These are phyloP conservation scores for Aspergillus ochraceoroseus DNA, from an alignment of 2,329 filamentous ascomycete genomes.

Conservation along the genomic window DNA sequence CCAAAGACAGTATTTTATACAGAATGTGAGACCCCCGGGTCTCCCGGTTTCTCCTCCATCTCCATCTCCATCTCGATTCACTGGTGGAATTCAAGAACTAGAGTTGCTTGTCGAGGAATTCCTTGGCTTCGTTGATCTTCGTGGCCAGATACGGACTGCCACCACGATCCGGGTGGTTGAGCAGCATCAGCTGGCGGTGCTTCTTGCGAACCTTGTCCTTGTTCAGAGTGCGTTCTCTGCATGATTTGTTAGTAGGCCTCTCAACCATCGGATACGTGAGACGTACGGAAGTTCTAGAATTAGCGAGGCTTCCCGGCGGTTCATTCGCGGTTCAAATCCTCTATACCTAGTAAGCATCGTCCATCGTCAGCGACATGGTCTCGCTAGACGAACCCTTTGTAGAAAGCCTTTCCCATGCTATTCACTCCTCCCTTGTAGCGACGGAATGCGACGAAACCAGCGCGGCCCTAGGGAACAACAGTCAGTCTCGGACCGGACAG, in stretches of 20 bases:
- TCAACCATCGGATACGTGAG: not conserved
- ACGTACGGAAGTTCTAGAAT: slow-evolving; percentile 84
- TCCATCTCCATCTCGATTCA: slow-evolving; percentile 3
- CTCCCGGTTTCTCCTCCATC: slow-evolving; percentile 7
- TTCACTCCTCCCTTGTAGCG: slow-evolving; percentile 66
- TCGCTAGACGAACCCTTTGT: slow-evolving; percentile 63
- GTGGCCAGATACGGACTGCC: slow-evolving; percentile 94
- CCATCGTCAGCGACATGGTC: not conserved
- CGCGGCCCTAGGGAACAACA: slow-evolving; percentile 64
- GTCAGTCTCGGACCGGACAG: slow-evolving; percentile 6
- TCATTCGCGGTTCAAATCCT: slow-evolving; percentile 97
- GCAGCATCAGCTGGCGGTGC: slow-evolving; percentile 89
- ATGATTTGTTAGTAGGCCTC: slow-evolving; percentile 11
- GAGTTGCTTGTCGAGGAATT: slow-evolving; percentile 75
- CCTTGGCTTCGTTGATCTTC: slow-evolving; percentile 98
- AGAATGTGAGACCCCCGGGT: slow-evolving; percentile 3
- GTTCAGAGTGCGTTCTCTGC: slow-evolving; percentile 76
- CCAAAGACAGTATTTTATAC: slow-evolving; percentile 30
- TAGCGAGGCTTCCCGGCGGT: slow-evolving; percentile 78
- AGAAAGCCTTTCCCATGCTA: slow-evolving; percentile 83
- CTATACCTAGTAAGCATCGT: slow-evolving; percentile 23
- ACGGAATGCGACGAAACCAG: slow-evolving; percentile 82
- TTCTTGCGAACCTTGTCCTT: slow-evolving; percentile 95
- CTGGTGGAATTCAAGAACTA: slow-evolving; percentile 3
- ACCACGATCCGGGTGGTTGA: slow-evolving; percentile 96